Base-by-base conservation (phyloP, 2,329 filamentous ascomycete genomes). In the Penicillium sclerotiorum region DNA sequence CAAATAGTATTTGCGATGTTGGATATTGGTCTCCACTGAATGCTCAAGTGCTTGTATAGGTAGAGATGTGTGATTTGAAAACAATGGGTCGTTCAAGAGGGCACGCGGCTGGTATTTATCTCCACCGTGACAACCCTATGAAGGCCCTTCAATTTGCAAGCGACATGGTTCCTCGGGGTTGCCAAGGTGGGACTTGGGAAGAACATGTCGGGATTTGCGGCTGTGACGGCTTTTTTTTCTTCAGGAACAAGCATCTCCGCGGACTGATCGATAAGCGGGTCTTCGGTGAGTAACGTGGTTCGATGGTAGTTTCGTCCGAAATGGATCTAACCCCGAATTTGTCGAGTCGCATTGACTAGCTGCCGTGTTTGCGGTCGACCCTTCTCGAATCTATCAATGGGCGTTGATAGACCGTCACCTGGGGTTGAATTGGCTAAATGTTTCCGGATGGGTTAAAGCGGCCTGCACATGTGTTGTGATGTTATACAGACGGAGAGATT, bases 221-320 rank as follows among this genome's bases (percentile, higher is more conserved):
- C 30, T 46, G 27, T 11, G 25, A 45, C 53, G 50, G 48, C 17
- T 35, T 30, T n/a, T n/a, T n/a, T n/a, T n/a, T n/a, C n/a, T n/a
- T 36, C 22, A 43, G 36, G 41, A 33, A 32, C 27, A 30, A 44
- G 43, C 41, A 55, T 56, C 54, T 59, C 56, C 56, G 56, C 56
- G 56, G 56, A 57, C 28, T 9, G 22, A 25, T 36, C 11, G 20
- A 18, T 39, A 44, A 50, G 44, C 39, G 17, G 17, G 35, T n/a
- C 20, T 8, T 36, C 33, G 33, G 33, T 8, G 8, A 4, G 3
- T 8, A 47, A 32, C 8, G 39, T 49, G 32, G 46, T 46, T 50
- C 20, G 46, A 48, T 46, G 45, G n/a, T 37, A 20, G 22, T 25
- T 25, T 17, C 8, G 9, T 9, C 33, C 33, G 33, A 36, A 4